Percentiles rank a stretch among this genome's conserved stretches.
These are phyloP conservation scores for Berkeleyomyces rouxiae DNA, from an alignment of 2,329 filamentous ascomycete species.

Conservation along the genomic window DNA sequence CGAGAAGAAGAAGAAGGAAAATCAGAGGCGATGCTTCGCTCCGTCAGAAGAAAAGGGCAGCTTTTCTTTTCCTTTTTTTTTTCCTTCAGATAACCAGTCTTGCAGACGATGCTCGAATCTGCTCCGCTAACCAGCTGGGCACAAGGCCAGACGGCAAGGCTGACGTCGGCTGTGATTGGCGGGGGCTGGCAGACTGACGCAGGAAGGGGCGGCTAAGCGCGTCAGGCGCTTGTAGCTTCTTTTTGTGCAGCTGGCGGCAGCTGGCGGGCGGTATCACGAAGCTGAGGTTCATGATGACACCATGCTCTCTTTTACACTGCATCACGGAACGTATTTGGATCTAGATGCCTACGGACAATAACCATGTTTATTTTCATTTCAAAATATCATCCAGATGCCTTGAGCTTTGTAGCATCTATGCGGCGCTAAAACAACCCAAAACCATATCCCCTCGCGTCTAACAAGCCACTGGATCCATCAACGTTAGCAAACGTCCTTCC, in stretches of 20 bases:
- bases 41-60: too few relatives aligned
- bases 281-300: neutral
- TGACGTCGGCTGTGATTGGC: constrained; percentile 2
- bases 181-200: neutral
- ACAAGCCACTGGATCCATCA: too few relatives aligned
- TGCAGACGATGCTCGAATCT: neutral
- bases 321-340: too few relatives aligned
- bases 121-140: neutral
- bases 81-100: neutral
- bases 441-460: too few relatives aligned
- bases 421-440: too few relatives aligned
- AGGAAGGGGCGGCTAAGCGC: neutral
- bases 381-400: too few relatives aligned
- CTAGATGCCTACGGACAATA: too few relatives aligned
- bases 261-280: neutral
- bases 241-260: neutral
- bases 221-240: constrained; percentile 1
- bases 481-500: neutral
- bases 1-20: neutral
- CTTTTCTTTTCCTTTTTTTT: neutral
- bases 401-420: too few relatives aligned
- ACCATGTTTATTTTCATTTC: too few relatives aligned
- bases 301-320: too few relatives aligned
- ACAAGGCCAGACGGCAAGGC: constrained; percentile 4
- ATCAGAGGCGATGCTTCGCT: neutral